Conservation (phyloP, 208 protist genomes). For the Tritrichomonas musculus region DNA sequence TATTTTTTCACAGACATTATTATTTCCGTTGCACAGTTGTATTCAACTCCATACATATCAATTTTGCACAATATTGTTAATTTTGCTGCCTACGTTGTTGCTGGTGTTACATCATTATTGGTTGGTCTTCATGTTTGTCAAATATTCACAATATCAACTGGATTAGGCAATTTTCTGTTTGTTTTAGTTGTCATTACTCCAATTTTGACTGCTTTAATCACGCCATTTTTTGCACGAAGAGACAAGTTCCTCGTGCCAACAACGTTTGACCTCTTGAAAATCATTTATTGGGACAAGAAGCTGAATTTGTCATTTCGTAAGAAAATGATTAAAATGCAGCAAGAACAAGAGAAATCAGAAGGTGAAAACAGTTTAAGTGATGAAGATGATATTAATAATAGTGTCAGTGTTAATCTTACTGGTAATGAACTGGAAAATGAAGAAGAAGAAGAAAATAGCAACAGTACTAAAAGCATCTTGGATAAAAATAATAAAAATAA, state of each 20-base stretch:
- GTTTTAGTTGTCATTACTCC: not conserved
- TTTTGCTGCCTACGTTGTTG: not conserved
- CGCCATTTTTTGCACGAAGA: not conserved
- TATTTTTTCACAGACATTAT: not conserved
- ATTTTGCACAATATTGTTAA: not conserved
- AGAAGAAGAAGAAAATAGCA: too few species aligned
- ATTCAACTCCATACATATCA: not conserved
- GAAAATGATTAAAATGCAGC: too few species aligned
- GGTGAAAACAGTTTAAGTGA: too few species aligned
- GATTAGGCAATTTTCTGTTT: not conserved
- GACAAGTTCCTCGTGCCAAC: not conserved
- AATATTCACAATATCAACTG: not conserved
- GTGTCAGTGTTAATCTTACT: too few species aligned
- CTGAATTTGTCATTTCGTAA: too few species aligned
- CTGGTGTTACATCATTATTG: not conserved
- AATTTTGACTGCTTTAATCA: not conserved
- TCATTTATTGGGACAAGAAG: not conserved
- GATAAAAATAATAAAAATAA: not conserved
- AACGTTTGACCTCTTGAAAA: not conserved
- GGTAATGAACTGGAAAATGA: too few species aligned
- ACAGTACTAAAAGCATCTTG: too few species aligned
- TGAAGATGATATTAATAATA: too few species aligned
- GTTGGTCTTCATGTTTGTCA: not conserved
- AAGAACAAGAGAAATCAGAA: not conserved
- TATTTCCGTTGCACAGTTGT: not conserved